Evolutionary conservation across 306 rosid genomes (phyloP), one percentile per base, ranked within the genome.

Genomic region (Biancaea sappan): DNA sequence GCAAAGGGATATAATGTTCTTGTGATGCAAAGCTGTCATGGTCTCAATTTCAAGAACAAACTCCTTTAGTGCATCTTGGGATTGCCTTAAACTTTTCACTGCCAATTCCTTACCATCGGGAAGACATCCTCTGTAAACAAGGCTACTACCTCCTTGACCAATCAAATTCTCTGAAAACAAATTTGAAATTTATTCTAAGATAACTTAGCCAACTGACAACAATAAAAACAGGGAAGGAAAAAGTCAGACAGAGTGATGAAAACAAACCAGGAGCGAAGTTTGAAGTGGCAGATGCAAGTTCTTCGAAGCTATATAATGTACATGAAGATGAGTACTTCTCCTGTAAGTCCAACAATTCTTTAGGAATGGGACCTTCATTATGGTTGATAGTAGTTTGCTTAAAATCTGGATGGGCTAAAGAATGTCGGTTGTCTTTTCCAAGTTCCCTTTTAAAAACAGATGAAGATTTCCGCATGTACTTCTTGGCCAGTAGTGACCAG

Each of bases 61-160:
- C 72, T 93, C 97, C 58, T 79, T 81, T 6, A 88, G 19, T 37
- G 85, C 90, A 71, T 85, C 83, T 59, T 79, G 87, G 8, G 96
- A 86, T 32, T 87, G 93, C 83, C 86, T 93, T 88, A 93, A 79
- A 79, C 84, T 86, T 85, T 93, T 93, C 83, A 91, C 98, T 3
- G 97, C 98, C 82, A 88, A 54, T 78, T 93, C 94, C 72, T 83
- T 88, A 66, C 92, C 93, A 73, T 87, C 93, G 0, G 81, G 83
- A 73, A 89, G 91, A 80, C 76, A 52, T 69, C 98, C 98, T 82
- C 85, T 83, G 81, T 89, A 93, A 74, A 93, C 98, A 78, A 62
- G 70, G 82, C 97, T 88, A 69, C 94, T 83, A 46, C 98, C 97
- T 70, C 98, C 98, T 84, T 74, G 84, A 50, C 97, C 97, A 66